Conservation (phyloP, 768 basidiomycete genomes). For the Asterophora parasitica region DNA sequence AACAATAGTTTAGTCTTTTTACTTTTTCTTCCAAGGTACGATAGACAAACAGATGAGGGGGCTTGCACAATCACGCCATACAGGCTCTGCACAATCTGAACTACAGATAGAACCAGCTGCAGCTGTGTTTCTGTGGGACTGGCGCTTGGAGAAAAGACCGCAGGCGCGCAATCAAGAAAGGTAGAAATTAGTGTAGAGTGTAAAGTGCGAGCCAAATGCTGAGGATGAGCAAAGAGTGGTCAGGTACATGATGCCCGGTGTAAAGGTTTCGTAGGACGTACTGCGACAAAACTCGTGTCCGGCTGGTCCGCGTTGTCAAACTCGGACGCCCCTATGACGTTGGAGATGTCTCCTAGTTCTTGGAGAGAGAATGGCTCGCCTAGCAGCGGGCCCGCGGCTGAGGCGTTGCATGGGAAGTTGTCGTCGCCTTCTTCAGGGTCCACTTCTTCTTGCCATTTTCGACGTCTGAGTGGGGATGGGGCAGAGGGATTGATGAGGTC, state of each 20-base stretch:
- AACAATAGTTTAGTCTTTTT: conserved; percentile 13
- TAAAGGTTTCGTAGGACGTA: conserved; percentile 2
- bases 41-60: conserved; percentile 30
- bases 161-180: conserved; percentile 83
- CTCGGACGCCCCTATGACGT: conserved; percentile 3
- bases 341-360: conserved; percentile 8
- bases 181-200: conserved; percentile 76
- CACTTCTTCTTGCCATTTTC: conserved; percentile 31
- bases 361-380: conserved; percentile 5
- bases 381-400: not conserved
- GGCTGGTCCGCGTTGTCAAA: conserved; percentile 3
- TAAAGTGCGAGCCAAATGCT: conserved; percentile 72
- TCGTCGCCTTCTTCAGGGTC: conserved; percentile 32
- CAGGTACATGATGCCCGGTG: not conserved
- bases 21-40: not conserved
- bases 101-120: conserved; percentile 52
- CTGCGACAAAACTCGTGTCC: conserved; percentile 3
- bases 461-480: conserved; percentile 3
- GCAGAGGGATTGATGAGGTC: conserved; percentile 32
- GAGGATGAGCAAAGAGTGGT: conserved; percentile 5
- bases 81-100: conserved; percentile 52
- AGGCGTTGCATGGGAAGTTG: conserved; percentile 24
- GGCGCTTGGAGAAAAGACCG: conserved; percentile 69
- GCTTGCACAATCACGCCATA: conserved; percentile 54
- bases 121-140: conserved; percentile 56